phyloP scores from a whole-genome alignment of 2,329 filamentous ascomycete genomes.

The Diaporthe helianthi region DNA sequence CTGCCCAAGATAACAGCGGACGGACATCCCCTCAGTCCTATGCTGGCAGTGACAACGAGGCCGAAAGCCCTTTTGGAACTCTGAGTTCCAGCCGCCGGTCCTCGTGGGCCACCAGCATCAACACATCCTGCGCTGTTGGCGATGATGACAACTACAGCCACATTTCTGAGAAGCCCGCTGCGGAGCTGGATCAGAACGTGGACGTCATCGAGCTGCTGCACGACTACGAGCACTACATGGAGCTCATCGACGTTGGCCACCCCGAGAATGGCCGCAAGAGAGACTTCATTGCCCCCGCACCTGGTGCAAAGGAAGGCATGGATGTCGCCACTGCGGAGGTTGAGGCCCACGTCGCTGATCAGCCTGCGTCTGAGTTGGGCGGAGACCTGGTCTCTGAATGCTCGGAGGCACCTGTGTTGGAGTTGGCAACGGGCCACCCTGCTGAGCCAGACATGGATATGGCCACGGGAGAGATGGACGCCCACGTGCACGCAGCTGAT shows the following conservation, averaged over 20 bases:
- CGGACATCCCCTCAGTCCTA: not conserved
- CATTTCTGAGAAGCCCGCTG: not conserved
- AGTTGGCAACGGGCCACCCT: not conserved
- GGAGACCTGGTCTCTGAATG: not conserved
- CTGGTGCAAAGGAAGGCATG: not conserved
- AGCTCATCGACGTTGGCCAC: not conserved
- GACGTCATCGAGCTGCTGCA: not conserved
- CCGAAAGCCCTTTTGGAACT: not conserved
- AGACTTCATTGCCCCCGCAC: rapidly evolving
- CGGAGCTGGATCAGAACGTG: not conserved
- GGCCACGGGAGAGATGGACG: no score
- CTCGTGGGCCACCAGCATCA: conserved; percentile 22
- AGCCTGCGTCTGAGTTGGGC: no score
- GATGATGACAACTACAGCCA: not conserved
- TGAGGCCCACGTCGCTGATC: rapidly evolving
- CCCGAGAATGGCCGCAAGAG: not conserved
- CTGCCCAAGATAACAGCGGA: not conserved
- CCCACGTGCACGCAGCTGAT: no score
- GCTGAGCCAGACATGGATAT: not conserved
- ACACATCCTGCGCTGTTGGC: not conserved
- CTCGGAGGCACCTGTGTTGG: no score
- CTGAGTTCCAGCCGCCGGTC: not conserved
- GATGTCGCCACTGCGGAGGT: no score
- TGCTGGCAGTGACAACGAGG: not conserved
- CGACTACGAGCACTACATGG: not conserved